Evolutionary conservation across 495 filamentous ascomycete genomes (phyloP), one percentile per base, ranked within the genome.

Genomic region (Hyaloscypha hepaticicola): DNA sequence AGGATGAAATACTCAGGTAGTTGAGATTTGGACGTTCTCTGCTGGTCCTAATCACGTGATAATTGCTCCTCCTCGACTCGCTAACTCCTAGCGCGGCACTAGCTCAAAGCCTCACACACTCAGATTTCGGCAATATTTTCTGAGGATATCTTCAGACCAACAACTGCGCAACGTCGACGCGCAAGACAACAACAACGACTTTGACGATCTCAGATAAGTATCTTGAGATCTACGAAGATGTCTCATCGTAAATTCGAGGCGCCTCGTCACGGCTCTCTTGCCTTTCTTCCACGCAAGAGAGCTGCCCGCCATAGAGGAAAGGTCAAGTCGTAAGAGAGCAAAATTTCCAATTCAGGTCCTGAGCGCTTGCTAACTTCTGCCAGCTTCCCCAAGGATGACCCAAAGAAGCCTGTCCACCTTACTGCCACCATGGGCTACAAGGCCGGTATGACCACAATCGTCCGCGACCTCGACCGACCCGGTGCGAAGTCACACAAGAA

Each of bases 401-500:
- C 93, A 70, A 98, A 98, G 88, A 95, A 98, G 86, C 91, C 93
- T 73, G 93, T 98, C 80, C 96, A 99, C 85, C 85, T 99, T 72
- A 99, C 96, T 67, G 96, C 96, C 79, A 85, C 90, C 76, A 93
- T 99, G 87, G 96, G 96, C 78, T 99, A 99, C 89, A 99, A 99
- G 91, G 96, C 96, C 76, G 96, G 96, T 83, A 99, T 99, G 96
- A 97, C 92, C 79, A 99, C 96, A 71, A 93, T 98, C 82, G 96
- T 99, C 78, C 96, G 96, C 83, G 96, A 99, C 81, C 87, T 99
- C 77, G 96, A 99, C 87, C 90, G 96, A 77, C 96, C 96, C 65
- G 96, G 96, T 81, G 96, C 96, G 73, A 99, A 99, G 88, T 89
- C 95, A 83, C 91, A 99, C 88, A 98, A 98, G 91, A 98, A 98